These are phyloP conservation scores for Paramecium octaurelia DNA, from an alignment of 73 alveolate species.

Conservation along the genomic window DNA sequence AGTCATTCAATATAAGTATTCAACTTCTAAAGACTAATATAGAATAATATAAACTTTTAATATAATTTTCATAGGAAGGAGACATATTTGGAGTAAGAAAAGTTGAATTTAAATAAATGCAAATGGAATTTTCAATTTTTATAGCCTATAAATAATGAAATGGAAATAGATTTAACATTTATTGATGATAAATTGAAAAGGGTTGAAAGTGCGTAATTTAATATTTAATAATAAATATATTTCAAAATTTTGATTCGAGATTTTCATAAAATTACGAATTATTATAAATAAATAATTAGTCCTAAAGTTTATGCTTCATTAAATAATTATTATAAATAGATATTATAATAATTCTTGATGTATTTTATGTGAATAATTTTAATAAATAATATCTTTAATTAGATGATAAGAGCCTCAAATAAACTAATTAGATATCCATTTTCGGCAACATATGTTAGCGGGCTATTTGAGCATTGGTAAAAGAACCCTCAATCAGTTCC, in stretches of 20 bases:
- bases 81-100: too few species aligned
- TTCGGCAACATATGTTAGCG: background rate
- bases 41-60: too few species aligned
- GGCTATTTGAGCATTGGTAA: conserved; percentile 5
- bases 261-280: background rate
- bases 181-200: background rate
- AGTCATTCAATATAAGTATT: too few species aligned
- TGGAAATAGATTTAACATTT: background rate
- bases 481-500: conserved; percentile 23
- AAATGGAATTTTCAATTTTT: background rate
- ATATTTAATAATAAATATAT: background rate
- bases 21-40: too few species aligned
- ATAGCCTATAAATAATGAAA: background rate
- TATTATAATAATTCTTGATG: background rate
- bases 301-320: background rate
- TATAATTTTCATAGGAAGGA: too few species aligned
- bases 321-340: background rate
- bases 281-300: background rate
- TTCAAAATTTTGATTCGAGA: background rate
- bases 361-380: background rate
- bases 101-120: background rate
- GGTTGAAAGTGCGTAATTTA: background rate
- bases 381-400: background rate
- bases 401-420: background rate
- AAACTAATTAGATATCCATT: background rate